Base-by-base conservation (phyloP, 495 filamentous ascomycete species). In the Aspergillus egyptiacus region DNA sequence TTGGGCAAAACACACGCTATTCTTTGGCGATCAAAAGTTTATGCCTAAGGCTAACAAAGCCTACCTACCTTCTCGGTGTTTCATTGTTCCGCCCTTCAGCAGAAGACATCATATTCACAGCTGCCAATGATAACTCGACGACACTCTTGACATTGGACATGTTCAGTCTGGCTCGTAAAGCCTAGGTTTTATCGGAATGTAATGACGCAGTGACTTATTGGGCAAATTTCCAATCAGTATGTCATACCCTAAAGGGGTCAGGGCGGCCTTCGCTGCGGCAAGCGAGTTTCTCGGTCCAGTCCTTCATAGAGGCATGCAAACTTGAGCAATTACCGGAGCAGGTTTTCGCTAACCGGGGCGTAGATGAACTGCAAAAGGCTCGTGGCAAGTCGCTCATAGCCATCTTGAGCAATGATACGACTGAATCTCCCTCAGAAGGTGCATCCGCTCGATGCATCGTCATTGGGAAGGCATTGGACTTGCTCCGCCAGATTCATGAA, bases 211-310 rank as follows among this genome's bases (percentile, higher is more conserved):
- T 18, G 11, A 13, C 11, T 17, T 17, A 33, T 28, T n/a, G 11
- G 24, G 32, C 10, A 31, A 11, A 14, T 13, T 22, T 32, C 15
- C 2, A 19, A 24, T 42, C 35, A 66, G 48, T n/a, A 74, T 73
- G 71, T 56, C 54, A 20, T 59, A 65, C 15, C 27, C 46, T 1
- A 43, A 33, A 37, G 33, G 37, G 22, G 36, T 63, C 9, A 56
- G 36, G 35, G 56, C 58, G 41, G 67, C 66, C n/a, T 73, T 76
- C 38, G 53, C 55, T 18, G 57, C 60, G 6, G 72, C 72, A 32
- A 60, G 48, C 31, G 55, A 60, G 20, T 76, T 74, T 48, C 54
- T 76, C 30, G 60, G 53, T 48, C 72, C 73, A 4, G 65, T 75
- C 31, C 59, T 76, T 40, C 49, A 66, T 48, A 56, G 66, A 74